Percentiles rank a stretch among this genome's conserved stretches.
These are phyloP conservation scores for Metarhizium guizhouense DNA, from an alignment of 2,329 filamentous ascomycete genomes.

Conservation along the genomic window DNA sequence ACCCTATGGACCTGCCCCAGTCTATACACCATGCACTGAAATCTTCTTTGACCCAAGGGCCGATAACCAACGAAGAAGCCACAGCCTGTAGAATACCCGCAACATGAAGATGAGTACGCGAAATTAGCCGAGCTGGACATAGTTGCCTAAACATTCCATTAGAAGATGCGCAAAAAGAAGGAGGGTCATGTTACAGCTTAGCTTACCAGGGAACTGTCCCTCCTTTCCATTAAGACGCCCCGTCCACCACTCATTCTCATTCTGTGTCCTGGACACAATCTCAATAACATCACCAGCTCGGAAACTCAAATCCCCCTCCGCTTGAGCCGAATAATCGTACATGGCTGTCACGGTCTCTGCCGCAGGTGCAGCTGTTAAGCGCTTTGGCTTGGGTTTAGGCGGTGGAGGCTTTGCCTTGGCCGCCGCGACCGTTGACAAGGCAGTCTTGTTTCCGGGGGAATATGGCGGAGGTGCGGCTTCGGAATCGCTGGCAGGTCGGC, in stretches of 20 bases:
- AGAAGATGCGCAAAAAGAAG: neutral
- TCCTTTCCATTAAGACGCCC: constrained; percentile 70
- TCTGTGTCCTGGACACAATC: constrained; percentile 72
- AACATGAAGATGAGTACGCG: neutral
- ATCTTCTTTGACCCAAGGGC: neutral
- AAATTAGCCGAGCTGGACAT: constrained; percentile 31
- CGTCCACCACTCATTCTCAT: constrained; percentile 96
- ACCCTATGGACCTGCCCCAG: neutral
- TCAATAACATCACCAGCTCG: constrained; percentile 82
- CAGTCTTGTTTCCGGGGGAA: constrained; percentile 35
- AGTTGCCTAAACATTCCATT: constrained; percentile 32
- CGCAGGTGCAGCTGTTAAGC: constrained; percentile 54
- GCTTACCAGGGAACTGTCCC: constrained; percentile 89
- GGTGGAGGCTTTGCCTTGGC: constrained; percentile 63
- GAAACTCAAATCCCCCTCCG: constrained; percentile 90
- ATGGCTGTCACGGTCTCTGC: constrained; percentile 80
- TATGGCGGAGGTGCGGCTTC: constrained; percentile 64
- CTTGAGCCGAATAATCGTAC: constrained; percentile 94
- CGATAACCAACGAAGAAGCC: neutral
- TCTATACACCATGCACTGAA: neutral
- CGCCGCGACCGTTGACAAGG: constrained; percentile 39
- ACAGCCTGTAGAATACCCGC: neutral
- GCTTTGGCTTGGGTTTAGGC: constrained; percentile 68
- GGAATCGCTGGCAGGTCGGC: constrained; percentile 27
- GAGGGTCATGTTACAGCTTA: neutral